Evolutionary conservation across 352 stramenopile genomes (phyloP).

Genomic region (Phytophthora parvispora): DNA sequence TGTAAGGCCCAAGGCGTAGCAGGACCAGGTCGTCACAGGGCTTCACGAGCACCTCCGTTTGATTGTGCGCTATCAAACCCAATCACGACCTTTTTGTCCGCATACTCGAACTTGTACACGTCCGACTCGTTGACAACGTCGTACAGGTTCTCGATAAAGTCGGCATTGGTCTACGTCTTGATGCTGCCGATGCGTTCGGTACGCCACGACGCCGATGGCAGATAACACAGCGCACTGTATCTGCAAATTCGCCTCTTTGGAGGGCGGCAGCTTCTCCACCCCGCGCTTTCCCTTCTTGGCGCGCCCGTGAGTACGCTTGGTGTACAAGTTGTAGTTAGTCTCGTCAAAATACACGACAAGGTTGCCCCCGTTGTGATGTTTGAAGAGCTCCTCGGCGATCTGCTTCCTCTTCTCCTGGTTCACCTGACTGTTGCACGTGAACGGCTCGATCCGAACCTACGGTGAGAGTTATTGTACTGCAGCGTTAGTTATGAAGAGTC

Average conservation of each 20-base stretch:
- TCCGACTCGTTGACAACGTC: background rate
- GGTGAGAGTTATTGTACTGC: too few relatives aligned
- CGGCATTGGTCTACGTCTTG: background rate
- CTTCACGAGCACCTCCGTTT: background rate
- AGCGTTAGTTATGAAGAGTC: too few relatives aligned
- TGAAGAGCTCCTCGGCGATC: background rate
- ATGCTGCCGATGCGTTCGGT: too few relatives aligned
- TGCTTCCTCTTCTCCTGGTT: constrained; percentile 4
- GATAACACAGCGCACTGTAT: too few relatives aligned
- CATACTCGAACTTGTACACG: background rate
- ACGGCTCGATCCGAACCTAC: background rate
- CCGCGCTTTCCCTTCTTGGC: background rate
- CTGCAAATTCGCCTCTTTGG: background rate
- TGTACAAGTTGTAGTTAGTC: background rate
- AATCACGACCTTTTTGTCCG: background rate
- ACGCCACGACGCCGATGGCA: too few relatives aligned
- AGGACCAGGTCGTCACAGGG: background rate
- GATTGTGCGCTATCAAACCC: background rate
- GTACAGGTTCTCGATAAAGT: background rate
- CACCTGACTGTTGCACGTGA: constrained; percentile 11
- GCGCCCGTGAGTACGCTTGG: background rate
- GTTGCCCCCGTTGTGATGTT: background rate
- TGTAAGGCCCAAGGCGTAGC: background rate
- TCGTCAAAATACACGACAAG: background rate
- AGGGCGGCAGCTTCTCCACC: background rate